Evolutionary conservation across 495 filamentous ascomycete species (phyloP).

Genomic region (Daldinia loculata): DNA sequence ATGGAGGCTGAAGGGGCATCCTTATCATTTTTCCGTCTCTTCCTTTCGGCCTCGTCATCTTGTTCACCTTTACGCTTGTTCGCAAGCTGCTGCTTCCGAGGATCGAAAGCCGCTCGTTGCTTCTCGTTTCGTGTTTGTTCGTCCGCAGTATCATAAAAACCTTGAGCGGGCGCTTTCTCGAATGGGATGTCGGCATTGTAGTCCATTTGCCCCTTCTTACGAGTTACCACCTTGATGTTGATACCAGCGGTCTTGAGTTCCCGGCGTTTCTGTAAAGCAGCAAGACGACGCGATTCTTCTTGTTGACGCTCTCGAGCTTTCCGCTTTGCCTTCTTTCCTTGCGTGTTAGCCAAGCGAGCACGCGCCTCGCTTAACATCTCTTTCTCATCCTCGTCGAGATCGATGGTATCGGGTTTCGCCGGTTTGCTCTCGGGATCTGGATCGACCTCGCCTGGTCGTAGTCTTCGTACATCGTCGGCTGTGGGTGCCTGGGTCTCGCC

Average conservation of each 20-base stretch:
- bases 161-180: slow-evolving; percentile 86
- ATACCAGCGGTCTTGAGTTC: slow-evolving; percentile 98
- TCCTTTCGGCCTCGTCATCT: slow-evolving; percentile 81
- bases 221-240: slow-evolving; percentile 94
- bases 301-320: slow-evolving; percentile 96
- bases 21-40: slow-evolving; percentile 88
- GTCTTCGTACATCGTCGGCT: slow-evolving; percentile 89
- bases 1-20: slow-evolving; percentile 74
- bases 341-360: slow-evolving; percentile 94
- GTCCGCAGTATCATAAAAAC: slow-evolving; percentile 92
- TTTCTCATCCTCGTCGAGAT: slow-evolving; percentile 98
- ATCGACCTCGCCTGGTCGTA: slow-evolving; percentile 93
- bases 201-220: slow-evolving; percentile 96
- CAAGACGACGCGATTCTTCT: slow-evolving; percentile 90
- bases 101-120: slow-evolving; percentile 88
- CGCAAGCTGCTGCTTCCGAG: slow-evolving; percentile 92
- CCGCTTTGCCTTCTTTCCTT: slow-evolving; percentile 98
- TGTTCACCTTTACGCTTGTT: slow-evolving; percentile 94
- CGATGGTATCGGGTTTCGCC: slow-evolving; percentile 95
- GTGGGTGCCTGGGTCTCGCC: slow-evolving; percentile 87
- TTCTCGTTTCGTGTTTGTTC: slow-evolving; percentile 84
- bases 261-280: slow-evolving; percentile 90
- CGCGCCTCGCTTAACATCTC: slow-evolving; percentile 99
- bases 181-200: slow-evolving; percentile 99
- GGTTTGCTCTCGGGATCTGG: slow-evolving; percentile 97